Conservation (phyloP, 2,329 filamentous ascomycete genomes). For the Leptoxyphium fumago region DNA sequence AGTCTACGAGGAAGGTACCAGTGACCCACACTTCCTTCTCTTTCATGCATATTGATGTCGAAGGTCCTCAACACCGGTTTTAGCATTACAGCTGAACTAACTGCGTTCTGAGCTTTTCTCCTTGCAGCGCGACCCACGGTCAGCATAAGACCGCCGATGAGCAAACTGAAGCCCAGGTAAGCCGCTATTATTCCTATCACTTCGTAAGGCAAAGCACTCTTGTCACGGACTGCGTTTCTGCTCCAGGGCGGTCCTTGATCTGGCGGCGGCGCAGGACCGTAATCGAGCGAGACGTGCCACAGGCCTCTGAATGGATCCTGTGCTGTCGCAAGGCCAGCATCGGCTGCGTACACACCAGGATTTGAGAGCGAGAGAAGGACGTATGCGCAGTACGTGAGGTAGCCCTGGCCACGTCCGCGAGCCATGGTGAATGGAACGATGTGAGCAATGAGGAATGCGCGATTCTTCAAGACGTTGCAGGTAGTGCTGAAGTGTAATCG, state of each 20-base stretch:
- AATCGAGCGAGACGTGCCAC: slow-evolving; percentile 35
- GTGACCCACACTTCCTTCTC: slow-evolving; percentile 10
- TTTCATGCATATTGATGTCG: slow-evolving; percentile 21
- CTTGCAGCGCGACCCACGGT: slow-evolving; percentile 31
- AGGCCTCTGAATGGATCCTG: slow-evolving; percentile 8
- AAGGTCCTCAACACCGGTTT: slow-evolving; percentile 26
- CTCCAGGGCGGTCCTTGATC: slow-evolving; percentile 47
- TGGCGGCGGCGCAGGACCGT: slow-evolving; percentile 42
- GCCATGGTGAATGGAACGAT: not conserved
- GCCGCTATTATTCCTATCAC: slow-evolving; percentile 71
- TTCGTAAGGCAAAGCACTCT: slow-evolving; percentile 58
- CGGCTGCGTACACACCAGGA: not conserved
- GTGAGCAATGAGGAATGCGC: no score
- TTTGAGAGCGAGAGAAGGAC: slow-evolving; percentile 10
- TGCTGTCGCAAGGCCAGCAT: slow-evolving; percentile 4
- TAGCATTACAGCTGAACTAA: slow-evolving; percentile 41
- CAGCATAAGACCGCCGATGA: slow-evolving; percentile 50
- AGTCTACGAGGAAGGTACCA: slow-evolving; percentile 16
- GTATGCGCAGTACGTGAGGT: slow-evolving; percentile 16
- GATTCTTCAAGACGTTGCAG: no score
- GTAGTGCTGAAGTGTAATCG: no score
- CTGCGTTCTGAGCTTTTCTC: slow-evolving; percentile 31
- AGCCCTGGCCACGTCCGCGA: slow-evolving; percentile 1
- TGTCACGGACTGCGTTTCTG: slow-evolving; percentile 43
- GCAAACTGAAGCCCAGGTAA: slow-evolving; percentile 62